Percentiles rank a stretch among this genome's conserved stretches.
Conservation (phyloP, 2,329 filamentous ascomycete genomes). For the Fusarium citri region DNA sequence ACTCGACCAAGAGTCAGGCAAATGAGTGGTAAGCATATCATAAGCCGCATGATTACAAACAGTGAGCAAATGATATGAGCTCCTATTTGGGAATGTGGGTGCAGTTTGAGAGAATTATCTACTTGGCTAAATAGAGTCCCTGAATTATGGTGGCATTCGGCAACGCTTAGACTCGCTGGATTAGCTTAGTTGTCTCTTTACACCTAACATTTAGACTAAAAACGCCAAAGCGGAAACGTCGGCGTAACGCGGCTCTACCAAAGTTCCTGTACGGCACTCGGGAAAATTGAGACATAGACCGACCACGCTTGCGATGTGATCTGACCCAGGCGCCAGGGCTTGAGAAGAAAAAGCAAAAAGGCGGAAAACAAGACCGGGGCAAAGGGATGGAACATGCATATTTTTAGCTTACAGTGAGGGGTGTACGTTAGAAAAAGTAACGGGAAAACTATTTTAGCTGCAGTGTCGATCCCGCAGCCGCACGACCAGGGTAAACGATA, state of each 20-base stretch:
- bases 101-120: too few species aligned
- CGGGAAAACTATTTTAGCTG: background rate
- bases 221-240: background rate
- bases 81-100: background rate
- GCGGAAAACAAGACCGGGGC: too few species aligned
- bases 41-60: background rate
- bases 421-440: background rate
- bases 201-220: background rate
- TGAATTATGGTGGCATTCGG: background rate
- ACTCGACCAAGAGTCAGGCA: background rate
- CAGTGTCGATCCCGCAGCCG: background rate
- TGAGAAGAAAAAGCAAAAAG: background rate
- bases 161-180: background rate
- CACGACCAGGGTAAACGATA: background rate
- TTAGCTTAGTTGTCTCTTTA: background rate
- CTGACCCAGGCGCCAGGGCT: background rate
- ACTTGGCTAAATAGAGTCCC: background rate
- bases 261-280: too few species aligned
- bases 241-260: background rate
- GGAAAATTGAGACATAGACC: background rate
- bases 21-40: background rate
- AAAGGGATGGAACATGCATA: background rate
- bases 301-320: background rate
- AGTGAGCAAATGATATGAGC: background rate
- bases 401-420: background rate